Base-by-base conservation (phyloP, 2,329 filamentous ascomycete species). In the Aspergillus carbonarius region DNA sequence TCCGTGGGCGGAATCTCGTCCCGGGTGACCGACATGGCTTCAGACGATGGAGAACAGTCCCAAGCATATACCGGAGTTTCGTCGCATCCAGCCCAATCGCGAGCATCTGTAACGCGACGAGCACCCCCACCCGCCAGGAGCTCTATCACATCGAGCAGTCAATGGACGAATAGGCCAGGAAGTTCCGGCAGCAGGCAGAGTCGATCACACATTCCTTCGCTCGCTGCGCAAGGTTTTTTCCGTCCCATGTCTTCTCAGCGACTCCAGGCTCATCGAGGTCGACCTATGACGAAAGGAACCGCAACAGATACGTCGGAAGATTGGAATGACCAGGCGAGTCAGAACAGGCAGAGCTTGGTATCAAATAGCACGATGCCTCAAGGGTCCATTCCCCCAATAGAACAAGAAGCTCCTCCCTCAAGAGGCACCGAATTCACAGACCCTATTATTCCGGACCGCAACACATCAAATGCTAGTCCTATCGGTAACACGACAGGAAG, bases 201-300 rank as follows among this genome's bases (percentile, higher is more conserved):
- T 72, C 85, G 88, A 70, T 95, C 91, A 42, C 95, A 99, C 80
- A 92, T 96, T 18, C 93, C 95, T 1, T 92, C 90, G 1, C 80
- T 99, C 54, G 89, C 92, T 2, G 92, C 92, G 15, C 90, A 93
- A 70, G 93, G 91, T 55, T 98, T 99, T 79, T 96, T 96, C 72
- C 89, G 89, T 20, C 95, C 95, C 39, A 96, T 99, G 92, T 98
- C 93, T 78, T 96, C 93, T 23, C 92, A 96, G 74, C 89, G 92
- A 73, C 81, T 98, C 52, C 93, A 98, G 77, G 92, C 92, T 55
- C 95, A 98, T 76, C 84, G 93, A 73, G 87, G 81, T 65, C 80
- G 80, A 48, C 82, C 80, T 37, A 59, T 70, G 62, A 76, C 72
- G 46, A 74, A 72, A 57, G 69, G 63, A 32, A 68, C 51, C 10